phyloP scores from a whole-genome alignment of 2,329 filamentous ascomycete genomes.

The Onygena corvina region DNA sequence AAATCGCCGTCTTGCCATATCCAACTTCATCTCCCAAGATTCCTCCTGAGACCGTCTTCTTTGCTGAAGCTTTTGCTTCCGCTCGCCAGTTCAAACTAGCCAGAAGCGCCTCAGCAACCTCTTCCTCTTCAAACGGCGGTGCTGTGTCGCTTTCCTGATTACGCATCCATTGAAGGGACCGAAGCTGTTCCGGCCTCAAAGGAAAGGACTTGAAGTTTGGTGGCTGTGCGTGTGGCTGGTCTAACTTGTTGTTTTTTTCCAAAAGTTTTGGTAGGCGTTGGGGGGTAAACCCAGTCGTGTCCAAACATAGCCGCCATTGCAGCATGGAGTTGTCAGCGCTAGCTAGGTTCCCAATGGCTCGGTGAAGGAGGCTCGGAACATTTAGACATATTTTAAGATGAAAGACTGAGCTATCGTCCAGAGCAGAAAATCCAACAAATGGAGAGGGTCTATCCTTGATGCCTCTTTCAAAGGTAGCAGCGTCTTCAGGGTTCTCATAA shows the following conservation, averaged over 20 bases:
- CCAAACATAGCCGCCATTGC: slow-evolving; percentile 38
- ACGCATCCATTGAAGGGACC: slow-evolving; percentile 49
- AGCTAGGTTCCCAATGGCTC: slow-evolving; percentile 23
- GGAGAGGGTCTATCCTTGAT: slow-evolving; percentile 38
- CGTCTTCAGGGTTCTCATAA: slow-evolving; percentile 42
- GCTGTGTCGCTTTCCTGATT: slow-evolving; percentile 38
- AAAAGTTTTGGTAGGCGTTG: slow-evolving; percentile 30
- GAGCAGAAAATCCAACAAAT: slow-evolving; percentile 30
- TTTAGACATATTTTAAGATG: slow-evolving; percentile 32
- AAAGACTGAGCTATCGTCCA: slow-evolving; percentile 23
- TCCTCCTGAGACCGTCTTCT: slow-evolving; percentile 41
- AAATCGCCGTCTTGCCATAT: slow-evolving; percentile 55
- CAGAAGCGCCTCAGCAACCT: slow-evolving; percentile 45
- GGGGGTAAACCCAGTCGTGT: slow-evolving; percentile 30
- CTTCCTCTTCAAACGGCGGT: slow-evolving; percentile 39
- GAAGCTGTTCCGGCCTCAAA: slow-evolving; percentile 43
- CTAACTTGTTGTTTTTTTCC: slow-evolving; percentile 34
- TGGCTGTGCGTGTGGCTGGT: slow-evolving; percentile 24
- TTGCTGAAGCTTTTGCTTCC: slow-evolving; percentile 37
- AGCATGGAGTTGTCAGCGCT: slow-evolving; percentile 19
- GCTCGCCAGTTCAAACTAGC: slow-evolving; percentile 44
- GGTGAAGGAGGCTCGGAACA: slow-evolving; percentile 28
- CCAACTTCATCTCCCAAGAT: slow-evolving; percentile 53
- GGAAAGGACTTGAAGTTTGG: slow-evolving; percentile 24
- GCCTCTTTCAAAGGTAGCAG: slow-evolving; percentile 40